Evolutionary conservation across 495 filamentous ascomycete species (phyloP), one percentile per base, ranked within the genome.

Genomic region (Lophiostoma macrostomum): DNA sequence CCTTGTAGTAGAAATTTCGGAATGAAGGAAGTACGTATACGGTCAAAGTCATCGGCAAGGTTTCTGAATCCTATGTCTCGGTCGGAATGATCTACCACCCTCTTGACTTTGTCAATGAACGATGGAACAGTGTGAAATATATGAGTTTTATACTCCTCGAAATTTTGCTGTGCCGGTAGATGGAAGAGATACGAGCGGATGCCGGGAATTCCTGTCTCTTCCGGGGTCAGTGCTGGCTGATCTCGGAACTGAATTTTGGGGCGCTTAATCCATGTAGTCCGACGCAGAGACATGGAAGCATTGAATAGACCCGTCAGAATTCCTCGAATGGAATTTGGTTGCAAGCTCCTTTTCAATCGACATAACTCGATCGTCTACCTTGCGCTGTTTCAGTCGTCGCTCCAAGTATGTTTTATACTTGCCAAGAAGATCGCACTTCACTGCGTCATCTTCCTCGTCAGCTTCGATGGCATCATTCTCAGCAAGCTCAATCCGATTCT

Each of bases 71-170:
- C 40, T 24, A 10, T 22, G 22, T 20, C 12, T 12, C 40, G 6
- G 16, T 43, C 40, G 5, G 22, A 8, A 10, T 43, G 5, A 39
- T 6, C 4, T 4, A 38, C 25, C 7, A 40, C 32, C 11, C 47
- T n/a, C 3, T 40, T 14, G n/a, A 50, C 19, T n/a, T 50, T 38
- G 7, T 50, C 47, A n/a, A 50, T 4, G 25, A 14, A 40, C 16
- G 19, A 25, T 3, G 13, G 5, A 10, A 50, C 47, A 3, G 12
- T 22, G 12, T 3, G 13, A 22, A 25, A 25, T 7, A 39, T 20
- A 12, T 50, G 47, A 12, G 14, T 16, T 3, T 13, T 8, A 2
- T n/a, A 18, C 7, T 38, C 32, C 12, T 16, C n/a, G 11, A 50
- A 24, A 23, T 50, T 50, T 3, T 27, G 12, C 2, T 22, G 6